Percentiles rank a stretch among this genome's conserved stretches.
These are phyloP conservation scores for Toxoplasma gondii DNA, from an alignment of 169 alveolate species.

Conservation along the genomic window DNA sequence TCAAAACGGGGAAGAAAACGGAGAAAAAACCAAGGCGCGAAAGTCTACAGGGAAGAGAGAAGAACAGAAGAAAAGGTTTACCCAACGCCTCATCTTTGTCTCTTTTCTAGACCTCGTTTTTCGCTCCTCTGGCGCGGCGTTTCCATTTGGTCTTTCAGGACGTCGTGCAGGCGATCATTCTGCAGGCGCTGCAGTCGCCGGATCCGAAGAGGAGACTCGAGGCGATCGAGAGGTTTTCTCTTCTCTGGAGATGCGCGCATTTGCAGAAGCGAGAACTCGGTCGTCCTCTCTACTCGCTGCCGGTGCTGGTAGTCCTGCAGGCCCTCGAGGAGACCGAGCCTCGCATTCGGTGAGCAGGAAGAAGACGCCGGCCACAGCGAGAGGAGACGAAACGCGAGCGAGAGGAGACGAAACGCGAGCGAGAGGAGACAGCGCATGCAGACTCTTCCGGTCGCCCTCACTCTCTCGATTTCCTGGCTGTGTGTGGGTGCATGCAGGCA, in stretches of 20 bases:
- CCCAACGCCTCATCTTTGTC: too few relatives aligned
- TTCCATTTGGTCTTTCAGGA: not conserved
- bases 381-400: not conserved
- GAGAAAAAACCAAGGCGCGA: too few relatives aligned
- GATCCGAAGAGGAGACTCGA: not conserved
- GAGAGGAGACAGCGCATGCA: too few relatives aligned
- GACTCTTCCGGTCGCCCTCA: not conserved
- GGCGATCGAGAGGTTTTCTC: slow-evolving; percentile 1
- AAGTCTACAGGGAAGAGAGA: too few relatives aligned
- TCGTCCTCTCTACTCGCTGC: not conserved
- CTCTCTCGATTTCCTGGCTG: not conserved
- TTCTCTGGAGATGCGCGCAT: slow-evolving; percentile 14
- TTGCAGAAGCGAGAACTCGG: not conserved
- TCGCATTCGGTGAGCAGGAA: not conserved
- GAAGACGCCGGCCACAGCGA: not conserved
- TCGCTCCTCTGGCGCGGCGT: not conserved
- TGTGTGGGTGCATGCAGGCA: slow-evolving; percentile 32
- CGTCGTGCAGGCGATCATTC: slow-evolving; percentile 1
- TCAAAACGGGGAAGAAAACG: too few relatives aligned
- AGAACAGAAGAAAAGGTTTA: too few relatives aligned
- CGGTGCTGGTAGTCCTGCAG: not conserved
- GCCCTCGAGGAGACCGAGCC: not conserved
- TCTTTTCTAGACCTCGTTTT: not conserved
- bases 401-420: too few relatives aligned
- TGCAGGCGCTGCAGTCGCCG: slow-evolving; percentile 22